These are phyloP conservation scores for Bocquillonia castaneifolia DNA, from an alignment of 441 rosid species.

Conservation along the genomic window DNA sequence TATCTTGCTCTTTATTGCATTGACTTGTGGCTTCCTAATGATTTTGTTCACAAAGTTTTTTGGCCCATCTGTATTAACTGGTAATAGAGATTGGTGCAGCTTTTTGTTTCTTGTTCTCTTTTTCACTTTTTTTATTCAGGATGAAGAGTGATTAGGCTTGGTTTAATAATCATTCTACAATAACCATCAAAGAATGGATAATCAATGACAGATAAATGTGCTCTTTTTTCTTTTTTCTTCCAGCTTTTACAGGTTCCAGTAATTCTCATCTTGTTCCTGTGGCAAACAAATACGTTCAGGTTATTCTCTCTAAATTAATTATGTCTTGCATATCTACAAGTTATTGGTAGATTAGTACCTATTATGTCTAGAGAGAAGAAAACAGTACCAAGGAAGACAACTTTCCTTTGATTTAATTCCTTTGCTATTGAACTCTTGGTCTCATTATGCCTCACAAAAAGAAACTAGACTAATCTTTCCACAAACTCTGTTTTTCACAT, in stretches of 20 bases:
- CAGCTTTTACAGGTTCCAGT: conserved; percentile 47
- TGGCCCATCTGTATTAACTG: conserved; percentile 38
- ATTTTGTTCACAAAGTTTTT: conserved; percentile 42
- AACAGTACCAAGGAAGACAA: background rate
- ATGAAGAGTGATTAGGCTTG: background rate
- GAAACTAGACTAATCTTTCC: background rate
- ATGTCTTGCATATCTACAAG: background rate
- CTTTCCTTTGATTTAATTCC: background rate
- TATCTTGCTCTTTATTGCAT: conserved; percentile 39
- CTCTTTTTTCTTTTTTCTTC: background rate
- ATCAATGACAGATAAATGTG: background rate
- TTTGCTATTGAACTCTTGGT: background rate
- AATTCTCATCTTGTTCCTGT: conserved; percentile 40
- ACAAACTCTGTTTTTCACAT: background rate
- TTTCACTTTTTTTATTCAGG: too few relatives aligned
- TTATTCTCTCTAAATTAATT: conserved; percentile 16
- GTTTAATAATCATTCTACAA: too few relatives aligned
- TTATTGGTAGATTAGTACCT: background rate
- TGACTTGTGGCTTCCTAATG: conserved; percentile 42
- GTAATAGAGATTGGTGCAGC: conserved; percentile 23
- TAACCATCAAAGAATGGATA: background rate
- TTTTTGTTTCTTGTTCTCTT: background rate
- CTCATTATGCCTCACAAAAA: background rate
- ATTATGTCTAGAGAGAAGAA: background rate
- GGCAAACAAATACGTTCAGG: conserved; percentile 51